Base-by-base conservation (phyloP, 495 filamentous ascomycete species). In the Venustampulla echinocandica region DNA sequence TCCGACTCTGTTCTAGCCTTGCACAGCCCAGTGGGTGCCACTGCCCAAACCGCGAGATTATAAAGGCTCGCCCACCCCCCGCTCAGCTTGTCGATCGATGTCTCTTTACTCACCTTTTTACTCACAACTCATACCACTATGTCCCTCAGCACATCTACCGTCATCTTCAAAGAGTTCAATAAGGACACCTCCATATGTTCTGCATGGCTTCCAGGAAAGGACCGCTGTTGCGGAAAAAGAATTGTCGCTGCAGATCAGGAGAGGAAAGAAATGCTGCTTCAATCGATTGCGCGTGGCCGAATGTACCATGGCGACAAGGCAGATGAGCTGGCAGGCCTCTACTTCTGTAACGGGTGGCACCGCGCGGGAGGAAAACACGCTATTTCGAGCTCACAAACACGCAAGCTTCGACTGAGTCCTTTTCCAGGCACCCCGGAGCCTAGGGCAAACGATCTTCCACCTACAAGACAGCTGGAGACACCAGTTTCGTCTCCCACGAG, bases 101-200 rank as follows among this genome's bases (percentile, higher is more conserved):
- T 35, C 33, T 35, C 33, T 35, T 35, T 35, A 35, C 33, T 35
- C 33, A 35, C 33, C n/a, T 35, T 35, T 35, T 35, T 35, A 35
- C n/a, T 5, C 33, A n/a, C n/a, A 35, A 35, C 33, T 35, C n/a
- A 35, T 35, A 35, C 18, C n/a, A 35, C 18, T 14, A 35, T 35
- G 18, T 14, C 33, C 5, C 6, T 35, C 18, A 35, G 33, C 18
- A 35, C 13, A 35, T 35, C 33, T 35, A 35, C 33, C 18, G n/a
- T 14, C n/a, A 35, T 35, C 33, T 35, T 35, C 18, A 35, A 35
- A 35, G 33, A 14, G 33, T 35, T 35, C n/a, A 35, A 35, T 35
- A 4, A 35, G 33, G 18, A 35, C 18, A 35, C 33, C 33, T 35
- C 33, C 18, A 35, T n/a, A 15, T 35, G 33, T 35, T 35, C 33